Conservation (phyloP, 2,329 filamentous ascomycete genomes). For the Stromatinia cepivora region DNA sequence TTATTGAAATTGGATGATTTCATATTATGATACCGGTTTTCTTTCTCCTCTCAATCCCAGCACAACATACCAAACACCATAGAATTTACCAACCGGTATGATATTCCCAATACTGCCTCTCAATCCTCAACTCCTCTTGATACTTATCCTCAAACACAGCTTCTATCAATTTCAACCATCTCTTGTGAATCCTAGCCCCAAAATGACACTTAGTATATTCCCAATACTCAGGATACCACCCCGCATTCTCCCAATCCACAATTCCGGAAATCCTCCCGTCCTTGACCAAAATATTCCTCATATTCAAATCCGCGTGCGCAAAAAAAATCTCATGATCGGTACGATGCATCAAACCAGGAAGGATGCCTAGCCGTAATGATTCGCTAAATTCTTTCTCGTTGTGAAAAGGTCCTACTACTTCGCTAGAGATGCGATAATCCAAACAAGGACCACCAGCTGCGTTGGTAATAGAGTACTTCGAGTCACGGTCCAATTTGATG, state of each 20-base stretch:
- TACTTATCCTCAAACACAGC: background rate
- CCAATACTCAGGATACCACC: background rate
- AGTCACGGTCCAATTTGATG: background rate
- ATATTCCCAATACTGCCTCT: background rate
- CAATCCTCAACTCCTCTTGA: background rate
- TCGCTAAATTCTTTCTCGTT: background rate
- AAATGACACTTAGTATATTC: background rate
- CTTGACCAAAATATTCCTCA: background rate
- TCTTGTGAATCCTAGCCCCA: background rate
- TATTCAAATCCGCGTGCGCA: background rate
- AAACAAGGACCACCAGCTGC: background rate
- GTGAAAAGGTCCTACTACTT: background rate
- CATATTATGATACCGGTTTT: too few relatives aligned
- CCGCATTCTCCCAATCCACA: background rate
- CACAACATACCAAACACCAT: too few relatives aligned
- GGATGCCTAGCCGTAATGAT: background rate
- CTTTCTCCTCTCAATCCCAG: too few relatives aligned
- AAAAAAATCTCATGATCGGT: background rate
- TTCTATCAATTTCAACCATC: constrained; percentile 2
- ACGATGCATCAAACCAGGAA: background rate
- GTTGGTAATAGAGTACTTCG: background rate
- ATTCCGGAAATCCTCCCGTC: background rate
- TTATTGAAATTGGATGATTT: too few relatives aligned
- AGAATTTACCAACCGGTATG: background rate
- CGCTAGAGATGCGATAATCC: background rate